These are phyloP conservation scores for Spathaspora sp. DNA, from an alignment of 1,139 yeast genomes.

Conservation along the genomic window DNA sequence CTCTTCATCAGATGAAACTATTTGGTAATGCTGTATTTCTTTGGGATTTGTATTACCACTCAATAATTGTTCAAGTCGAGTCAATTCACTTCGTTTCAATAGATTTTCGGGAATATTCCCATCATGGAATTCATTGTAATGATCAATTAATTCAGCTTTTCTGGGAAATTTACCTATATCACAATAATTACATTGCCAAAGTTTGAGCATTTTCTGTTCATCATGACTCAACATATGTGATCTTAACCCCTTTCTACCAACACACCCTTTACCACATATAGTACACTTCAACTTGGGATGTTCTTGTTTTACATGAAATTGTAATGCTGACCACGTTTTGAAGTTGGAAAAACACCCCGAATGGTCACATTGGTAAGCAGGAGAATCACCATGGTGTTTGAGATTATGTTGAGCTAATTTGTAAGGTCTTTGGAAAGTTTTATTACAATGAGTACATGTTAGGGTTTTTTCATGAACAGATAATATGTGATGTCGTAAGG, in stretches of 20 bases:
- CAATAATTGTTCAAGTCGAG: constrained; percentile 22
- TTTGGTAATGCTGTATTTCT: constrained; percentile 6
- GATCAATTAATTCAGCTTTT: constrained; percentile 35
- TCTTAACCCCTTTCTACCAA: constrained; percentile 66
- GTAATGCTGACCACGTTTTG: constrained; percentile 76
- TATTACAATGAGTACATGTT: constrained; percentile 59
- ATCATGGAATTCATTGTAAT: constrained; percentile 47
- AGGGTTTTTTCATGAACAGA: constrained; percentile 58
- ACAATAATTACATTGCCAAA: constrained; percentile 65
- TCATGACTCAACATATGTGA: constrained; percentile 70
- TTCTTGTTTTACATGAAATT: constrained; percentile 64
- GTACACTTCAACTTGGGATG: constrained; percentile 73
- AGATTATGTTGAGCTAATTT: constrained; percentile 61
- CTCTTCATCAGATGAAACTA: constrained; percentile 13
- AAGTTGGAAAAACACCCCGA: constrained; percentile 62
- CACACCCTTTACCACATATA: constrained; percentile 70
- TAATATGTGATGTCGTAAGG: constrained; percentile 69
- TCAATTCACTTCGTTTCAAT: constrained; percentile 25
- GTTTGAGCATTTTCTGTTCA: constrained; percentile 44
- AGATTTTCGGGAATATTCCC: constrained; percentile 38
- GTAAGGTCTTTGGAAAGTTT: constrained; percentile 59
- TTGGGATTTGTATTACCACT: constrained; percentile 10
- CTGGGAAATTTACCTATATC: constrained; percentile 34
- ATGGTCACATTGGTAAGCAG: constrained; percentile 61
- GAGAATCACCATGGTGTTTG: constrained; percentile 55